Evolutionary conservation across 129 eudicot genomes (phyloP), one percentile per base, ranked within the genome.

Genomic region (Flaveria trinervia): DNA sequence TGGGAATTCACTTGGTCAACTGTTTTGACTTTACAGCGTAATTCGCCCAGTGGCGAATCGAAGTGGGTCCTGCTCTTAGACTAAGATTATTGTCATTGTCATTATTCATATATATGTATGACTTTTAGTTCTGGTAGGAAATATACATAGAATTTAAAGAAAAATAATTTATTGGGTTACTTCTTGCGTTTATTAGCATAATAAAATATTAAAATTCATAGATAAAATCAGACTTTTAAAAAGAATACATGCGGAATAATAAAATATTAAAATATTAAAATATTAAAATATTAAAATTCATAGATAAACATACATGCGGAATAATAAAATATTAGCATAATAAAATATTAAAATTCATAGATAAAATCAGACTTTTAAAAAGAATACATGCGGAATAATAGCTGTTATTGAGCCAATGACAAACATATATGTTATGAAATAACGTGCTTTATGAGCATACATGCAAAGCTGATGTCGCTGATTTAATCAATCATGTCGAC

Each of bases 121-220:
- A 84, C 65, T 70, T 75, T 65, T 81, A 83, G 91, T 78, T 73
- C 75, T 76, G 80, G 81, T 83, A 88, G 91, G 79, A 83, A 80
- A 81, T 20, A 79, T 49, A 78, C 65, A 51, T 69, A 76, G 62
- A 70, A 77, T 80, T 22, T 18, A 66, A 64, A 77, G 72, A 65
- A 61, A 73, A 64, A 72, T 76, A 41, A 78, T 64, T 66, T 73
- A 65, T 80, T 73, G 67, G 74, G 75, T 74, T 80, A 79, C 65
- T 79, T 80, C 86, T 83, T 78, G 77, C 80, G 72, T 51, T 84
- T 80, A 83, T 75, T 82, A 77, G 71, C 79, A 71, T 25, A 79
- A 90, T 77, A 82, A 85, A 80, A 71, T 25, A 79, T 87, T 77
- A 82, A 85, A 80, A 56, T 80, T 60, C 43, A 49, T 76, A 80